Conservation (phyloP, 2,329 filamentous ascomycete species). For the Stagonosporopsis vannaccii region DNA sequence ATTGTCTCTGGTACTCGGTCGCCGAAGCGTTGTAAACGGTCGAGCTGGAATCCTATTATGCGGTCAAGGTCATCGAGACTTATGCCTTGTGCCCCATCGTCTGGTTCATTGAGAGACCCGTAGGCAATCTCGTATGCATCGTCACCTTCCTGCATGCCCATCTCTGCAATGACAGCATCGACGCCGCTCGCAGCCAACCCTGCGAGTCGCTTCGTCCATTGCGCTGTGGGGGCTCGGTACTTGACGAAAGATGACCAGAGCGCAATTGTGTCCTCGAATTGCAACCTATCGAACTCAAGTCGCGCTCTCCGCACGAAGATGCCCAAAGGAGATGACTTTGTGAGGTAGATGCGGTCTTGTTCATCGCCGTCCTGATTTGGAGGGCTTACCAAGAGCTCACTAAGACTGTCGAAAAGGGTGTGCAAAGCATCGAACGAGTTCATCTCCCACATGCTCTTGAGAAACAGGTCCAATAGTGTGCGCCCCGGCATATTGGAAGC, state of each 20-base stretch:
- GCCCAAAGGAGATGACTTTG: slow-evolving; percentile 80
- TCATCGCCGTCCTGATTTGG: slow-evolving; percentile 23
- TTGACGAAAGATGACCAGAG: slow-evolving; percentile 84
- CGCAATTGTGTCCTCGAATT: slow-evolving; percentile 78
- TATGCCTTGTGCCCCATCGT: slow-evolving; percentile 55
- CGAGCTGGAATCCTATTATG: slow-evolving; percentile 86
- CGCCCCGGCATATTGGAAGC: slow-evolving; percentile 71
- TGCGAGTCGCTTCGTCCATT: slow-evolving; percentile 60
- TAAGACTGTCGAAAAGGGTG: slow-evolving; percentile 71
- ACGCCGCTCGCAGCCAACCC: slow-evolving; percentile 51
- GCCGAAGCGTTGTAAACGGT: slow-evolving; percentile 86
- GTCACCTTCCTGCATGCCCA: slow-evolving; percentile 62
- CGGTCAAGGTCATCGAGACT: slow-evolving; percentile 83
- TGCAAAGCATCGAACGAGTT: slow-evolving; percentile 83
- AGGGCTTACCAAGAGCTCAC: slow-evolving; percentile 63
- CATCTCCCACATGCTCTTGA: slow-evolving; percentile 82
- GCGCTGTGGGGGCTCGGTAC: slow-evolving; percentile 79
- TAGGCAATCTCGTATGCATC: slow-evolving; percentile 60
- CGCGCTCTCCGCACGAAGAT: slow-evolving; percentile 78
- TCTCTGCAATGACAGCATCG: slow-evolving; percentile 67
- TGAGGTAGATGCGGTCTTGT: slow-evolving; percentile 64
- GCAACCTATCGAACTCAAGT: slow-evolving; percentile 80
- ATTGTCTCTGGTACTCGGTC: slow-evolving; percentile 78
- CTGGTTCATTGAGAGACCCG: slow-evolving; percentile 54
- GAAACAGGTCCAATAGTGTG: slow-evolving; percentile 86